phyloP scores from a whole-genome alignment of 176 grass and related monocot genomes.

The Bolboschoenus planiculmis region DNA sequence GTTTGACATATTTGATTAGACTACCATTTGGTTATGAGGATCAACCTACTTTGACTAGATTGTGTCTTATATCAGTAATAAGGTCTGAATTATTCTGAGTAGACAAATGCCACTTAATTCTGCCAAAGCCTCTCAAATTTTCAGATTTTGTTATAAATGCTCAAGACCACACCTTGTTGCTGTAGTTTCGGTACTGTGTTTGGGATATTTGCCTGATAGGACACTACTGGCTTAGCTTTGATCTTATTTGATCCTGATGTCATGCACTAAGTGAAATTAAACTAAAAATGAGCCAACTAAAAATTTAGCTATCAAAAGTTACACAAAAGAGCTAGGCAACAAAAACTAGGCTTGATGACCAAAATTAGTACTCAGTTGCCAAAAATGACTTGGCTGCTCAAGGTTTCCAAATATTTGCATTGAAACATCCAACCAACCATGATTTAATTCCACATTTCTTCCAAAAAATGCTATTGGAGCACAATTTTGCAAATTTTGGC shows the following conservation, averaged over 20 bases:
- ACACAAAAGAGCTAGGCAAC: not conserved
- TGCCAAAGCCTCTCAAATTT: not conserved
- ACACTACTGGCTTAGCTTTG: not conserved
- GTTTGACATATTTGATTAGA: constrained; percentile 25
- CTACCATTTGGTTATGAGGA: not conserved
- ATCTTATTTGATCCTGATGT: not conserved
- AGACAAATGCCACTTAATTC: not conserved
- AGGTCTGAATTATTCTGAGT: not conserved
- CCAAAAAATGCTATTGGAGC: not conserved
- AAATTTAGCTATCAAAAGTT: not conserved
- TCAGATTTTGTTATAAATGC: not conserved
- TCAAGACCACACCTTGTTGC: not conserved
- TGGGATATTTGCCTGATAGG: not conserved
- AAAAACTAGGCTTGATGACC: not conserved
- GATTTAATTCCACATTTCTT: not conserved
- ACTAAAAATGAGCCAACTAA: not conserved
- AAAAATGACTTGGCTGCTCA: not conserved
- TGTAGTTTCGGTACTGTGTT: not conserved
- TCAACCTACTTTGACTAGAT: not conserved
- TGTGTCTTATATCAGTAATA: not conserved
- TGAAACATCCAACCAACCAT: not conserved
- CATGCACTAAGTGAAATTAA: not conserved
- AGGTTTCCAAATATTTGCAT: not conserved
- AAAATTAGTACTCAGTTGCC: not conserved
- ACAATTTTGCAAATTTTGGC: not conserved